Evolutionary conservation across 2,329 filamentous ascomycete species (phyloP).

Genomic region (Onygenales sp.): DNA sequence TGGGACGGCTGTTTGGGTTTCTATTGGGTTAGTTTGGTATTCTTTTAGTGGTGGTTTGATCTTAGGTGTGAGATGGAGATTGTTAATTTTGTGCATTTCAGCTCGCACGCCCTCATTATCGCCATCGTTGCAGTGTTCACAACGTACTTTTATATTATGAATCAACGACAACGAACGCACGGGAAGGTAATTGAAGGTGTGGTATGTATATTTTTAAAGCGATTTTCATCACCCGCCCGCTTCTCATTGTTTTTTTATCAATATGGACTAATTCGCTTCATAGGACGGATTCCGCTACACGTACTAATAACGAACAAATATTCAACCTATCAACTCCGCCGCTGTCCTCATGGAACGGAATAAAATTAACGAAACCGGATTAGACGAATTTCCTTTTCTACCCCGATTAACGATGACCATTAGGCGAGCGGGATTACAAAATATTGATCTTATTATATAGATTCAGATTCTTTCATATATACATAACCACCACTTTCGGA

Average conservation of each 20-base stretch:
- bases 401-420: too few species aligned
- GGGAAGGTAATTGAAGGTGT: constrained; percentile 41
- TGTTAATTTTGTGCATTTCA: constrained; percentile 3
- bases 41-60: background rate
- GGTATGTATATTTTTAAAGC: constrained; percentile 14
- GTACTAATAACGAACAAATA: constrained; percentile 15
- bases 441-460: too few species aligned
- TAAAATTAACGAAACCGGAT: too few species aligned
- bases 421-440: too few species aligned
- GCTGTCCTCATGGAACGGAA: too few species aligned
- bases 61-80: background rate
- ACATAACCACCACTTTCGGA: too few species aligned
- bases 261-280: too few species aligned
- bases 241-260: too few species aligned
- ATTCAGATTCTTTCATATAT: too few species aligned
- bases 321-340: too few species aligned
- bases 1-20: constrained; percentile 57
- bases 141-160: constrained; percentile 44
- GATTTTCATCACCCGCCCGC: too few species aligned
- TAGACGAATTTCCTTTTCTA: background rate
- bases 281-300: constrained; percentile 26
- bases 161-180: constrained; percentile 40
- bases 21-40: constrained; percentile 40
- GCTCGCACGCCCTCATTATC: constrained; percentile 53
- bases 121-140: constrained; percentile 43